Base-by-base conservation (phyloP, 2,329 filamentous ascomycete genomes). In the Monilinia laxa region DNA sequence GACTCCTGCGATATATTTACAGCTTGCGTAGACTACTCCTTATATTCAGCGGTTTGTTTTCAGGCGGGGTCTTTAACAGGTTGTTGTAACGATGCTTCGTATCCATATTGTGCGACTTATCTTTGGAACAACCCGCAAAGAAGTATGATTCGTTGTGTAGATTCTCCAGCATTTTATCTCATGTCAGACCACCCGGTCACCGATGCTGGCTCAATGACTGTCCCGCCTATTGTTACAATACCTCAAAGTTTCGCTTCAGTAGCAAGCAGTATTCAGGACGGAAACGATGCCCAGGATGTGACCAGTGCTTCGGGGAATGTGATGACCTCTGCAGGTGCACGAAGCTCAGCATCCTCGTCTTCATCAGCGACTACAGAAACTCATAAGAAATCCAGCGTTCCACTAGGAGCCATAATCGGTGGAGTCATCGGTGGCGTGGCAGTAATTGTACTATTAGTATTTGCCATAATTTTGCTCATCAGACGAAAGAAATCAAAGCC, bases 381-480 rank as follows among this genome's bases (percentile, higher is more conserved):
- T 3, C 35, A 42, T 7, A 63, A 63, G 11, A 63, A 55, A 63
- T 63, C 35, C 4, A 25, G 60, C 23, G 18, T 42, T 28, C 49
- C 49, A n/a, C 49, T 54, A 20, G 60, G 51, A 40, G 60, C 60
- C 1, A 63, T 63, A 16, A 63, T 63, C 18, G 35, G 35, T 42
- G 49, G 31, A 63, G 49, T 28, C 28, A 12, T 63, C 16, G 60
- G 25, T 5, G 60, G 49, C 7, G 60, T 63, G n/a, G 38, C n/a
- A 31, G 49, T 54, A 18, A 40, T 54, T 12, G 49, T 23, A 3
- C 31, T 42, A 3, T 42, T 42, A 4, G 40, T 54, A n/a, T 54
- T 54, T 42, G 49, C 35, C n/a, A 63, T 63, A 14, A n/a, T 10
- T 63, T 63, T 54, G 35, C n/a, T 62, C 31, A 25, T 54, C 4